Percentiles rank a stretch among this genome's conserved stretches.
Evolutionary conservation across 306 rosid species (phyloP).

Genomic region (Clitoria ternatea): DNA sequence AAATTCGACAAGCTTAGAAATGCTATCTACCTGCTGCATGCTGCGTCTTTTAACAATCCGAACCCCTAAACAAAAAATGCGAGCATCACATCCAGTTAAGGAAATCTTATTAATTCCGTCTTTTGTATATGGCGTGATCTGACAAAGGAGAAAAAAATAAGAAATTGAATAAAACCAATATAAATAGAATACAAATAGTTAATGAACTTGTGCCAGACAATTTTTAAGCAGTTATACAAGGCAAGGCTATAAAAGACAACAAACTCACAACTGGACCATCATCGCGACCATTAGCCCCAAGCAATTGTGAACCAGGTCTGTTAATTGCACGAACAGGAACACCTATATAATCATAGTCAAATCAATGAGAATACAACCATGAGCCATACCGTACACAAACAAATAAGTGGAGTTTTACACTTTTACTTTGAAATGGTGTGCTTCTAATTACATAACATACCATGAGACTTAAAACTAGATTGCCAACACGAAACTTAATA

Average conservation of each 20-base stretch:
- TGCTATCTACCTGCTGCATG: slow-evolving; percentile 69
- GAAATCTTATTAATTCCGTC: slow-evolving; percentile 88
- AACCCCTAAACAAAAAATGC: slow-evolving; percentile 87
- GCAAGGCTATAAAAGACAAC: neutral
- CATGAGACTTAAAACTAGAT: slow-evolving; percentile 7
- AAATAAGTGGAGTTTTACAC: neutral
- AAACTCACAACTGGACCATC: slow-evolving; percentile 94
- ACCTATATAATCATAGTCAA: slow-evolving; percentile 42
- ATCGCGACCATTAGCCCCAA: slow-evolving; percentile 98
- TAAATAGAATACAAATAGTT: slow-evolving; percentile 1
- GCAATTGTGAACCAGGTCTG: slow-evolving; percentile 92
- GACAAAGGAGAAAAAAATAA: slow-evolving; percentile 35
- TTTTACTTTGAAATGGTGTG: neutral
- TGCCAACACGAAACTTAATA: neutral
- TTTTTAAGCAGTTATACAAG: neutral
- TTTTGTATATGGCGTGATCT: slow-evolving; percentile 76
- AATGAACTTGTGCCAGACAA: neutral
- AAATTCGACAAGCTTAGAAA: slow-evolving; percentile 11
- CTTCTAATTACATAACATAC: neutral
- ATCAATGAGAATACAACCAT: neutral
- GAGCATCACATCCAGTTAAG: slow-evolving; percentile 87
- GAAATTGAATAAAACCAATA: slow-evolving; percentile 20
- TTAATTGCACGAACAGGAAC: slow-evolving; percentile 80
- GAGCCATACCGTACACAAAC: neutral
- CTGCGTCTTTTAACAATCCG: slow-evolving; percentile 82